Conservation (phyloP, 345 rosid species). For the Physaria fendleri region DNA sequence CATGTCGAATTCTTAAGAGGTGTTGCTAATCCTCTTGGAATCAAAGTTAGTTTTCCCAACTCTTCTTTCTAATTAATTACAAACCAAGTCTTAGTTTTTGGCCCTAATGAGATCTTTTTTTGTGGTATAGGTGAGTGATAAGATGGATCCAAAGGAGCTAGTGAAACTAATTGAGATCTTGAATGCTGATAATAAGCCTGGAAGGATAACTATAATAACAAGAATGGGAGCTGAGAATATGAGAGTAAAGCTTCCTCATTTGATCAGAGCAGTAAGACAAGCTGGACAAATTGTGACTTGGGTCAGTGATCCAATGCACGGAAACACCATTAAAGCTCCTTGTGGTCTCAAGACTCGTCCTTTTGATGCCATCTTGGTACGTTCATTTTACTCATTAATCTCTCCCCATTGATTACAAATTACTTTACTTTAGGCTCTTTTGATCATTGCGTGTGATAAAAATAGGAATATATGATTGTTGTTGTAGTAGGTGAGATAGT, state of each 20-base stretch:
- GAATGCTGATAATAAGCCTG: conserved; percentile 82
- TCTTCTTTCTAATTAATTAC: no score
- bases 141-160: conserved; percentile 85
- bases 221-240: no score
- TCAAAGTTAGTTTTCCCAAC: conserved; percentile 40
- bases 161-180: conserved; percentile 80
- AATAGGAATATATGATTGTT: conserved; percentile 8
- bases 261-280: no score
- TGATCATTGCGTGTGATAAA: not conserved
- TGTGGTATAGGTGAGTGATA: conserved; percentile 68
- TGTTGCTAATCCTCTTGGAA: conserved; percentile 70
- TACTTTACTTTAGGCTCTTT: not conserved
- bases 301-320: no score
- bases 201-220: conserved; percentile 78
- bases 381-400: not conserved
- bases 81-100: not conserved
- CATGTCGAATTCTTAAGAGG: conserved; percentile 75
- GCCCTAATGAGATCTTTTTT: not conserved
- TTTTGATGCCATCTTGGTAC: conserved; percentile 77
- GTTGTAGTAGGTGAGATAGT: conserved; percentile 27
- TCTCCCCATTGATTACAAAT: not conserved
- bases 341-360: conserved; percentile 94
- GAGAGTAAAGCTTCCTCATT: no score
- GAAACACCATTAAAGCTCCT: conserved; percentile 95
- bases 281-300: no score